Base-by-base conservation (phyloP, 2,329 filamentous ascomycete genomes). In the Pseudophaeomoniella oleicola region DNA sequence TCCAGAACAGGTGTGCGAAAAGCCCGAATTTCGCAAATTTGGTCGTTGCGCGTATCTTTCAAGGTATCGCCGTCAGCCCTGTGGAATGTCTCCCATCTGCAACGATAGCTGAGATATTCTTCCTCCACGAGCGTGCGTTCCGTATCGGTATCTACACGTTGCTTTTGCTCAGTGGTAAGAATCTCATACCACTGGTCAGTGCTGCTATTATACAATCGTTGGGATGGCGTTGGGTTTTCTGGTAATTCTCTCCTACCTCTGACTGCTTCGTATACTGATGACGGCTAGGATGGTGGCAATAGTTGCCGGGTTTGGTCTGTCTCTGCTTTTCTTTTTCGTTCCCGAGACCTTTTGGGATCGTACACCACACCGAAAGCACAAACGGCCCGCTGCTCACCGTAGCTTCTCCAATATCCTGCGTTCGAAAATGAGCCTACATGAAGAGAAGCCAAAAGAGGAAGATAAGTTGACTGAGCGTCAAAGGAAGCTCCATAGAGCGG, bases 271-370 rank as follows among this genome's bases (percentile, higher is more conserved):
- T 19, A 32, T 15, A 43, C 46, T 58, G 31, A 60, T 36, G 18
- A 43, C 29, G 4, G 19, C 6, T 36, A 81, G 80, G 80, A 77
- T 93, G 38, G 76, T 93, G 32, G 75, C 86, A 1, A 82, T 94
- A 3, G 63, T 93, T 6, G 81, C 86, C 19, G 83, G 67, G 0
- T 71, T 83, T 34, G 78, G 76, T 41, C 69, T 77, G 27, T 54
- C 73, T 14, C 60, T 93, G 2, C 66, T 96, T 1, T 94, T 93
- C 54, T 67, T 94, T 40, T 93, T 94, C 48, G 83, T 94, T 0
- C 88, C 88, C 0, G 88, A 96, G 59, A 94, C 86, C 0, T 94
- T 94, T 46, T 96, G 88, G 88, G 86, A 94, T 55, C 70, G 88
- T 34, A 79, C 80, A 2, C 86, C 87, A 5, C 59, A 62, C 18